Percentiles rank a stretch among this genome's conserved stretches.
Evolutionary conservation across 163 green algal genomes (phyloP).

Genomic region (Prototheca cutis): DNA sequence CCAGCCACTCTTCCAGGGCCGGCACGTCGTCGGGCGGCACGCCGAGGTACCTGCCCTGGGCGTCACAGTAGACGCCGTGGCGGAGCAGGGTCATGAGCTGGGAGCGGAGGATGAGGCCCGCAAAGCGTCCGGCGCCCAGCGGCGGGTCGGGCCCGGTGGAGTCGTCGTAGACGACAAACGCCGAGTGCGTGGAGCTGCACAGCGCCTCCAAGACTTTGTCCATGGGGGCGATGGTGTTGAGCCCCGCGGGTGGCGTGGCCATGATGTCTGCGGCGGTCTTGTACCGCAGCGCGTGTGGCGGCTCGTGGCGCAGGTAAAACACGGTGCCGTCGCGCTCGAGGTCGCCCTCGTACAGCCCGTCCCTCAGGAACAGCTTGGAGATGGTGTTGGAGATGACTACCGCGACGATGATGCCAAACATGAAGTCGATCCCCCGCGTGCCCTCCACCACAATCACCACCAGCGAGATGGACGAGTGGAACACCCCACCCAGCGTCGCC

Average conservation of each 20-base stretch:
- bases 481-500: conserved; percentile 67
- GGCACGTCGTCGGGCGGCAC: not conserved
- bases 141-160: not conserved
- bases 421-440: conserved; percentile 69
- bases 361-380: conserved; percentile 59
- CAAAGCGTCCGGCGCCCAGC: conserved; percentile 27
- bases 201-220: conserved; percentile 51
- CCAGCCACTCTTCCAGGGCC: conserved; percentile 45
- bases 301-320: conserved; percentile 65
- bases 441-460: conserved; percentile 88
- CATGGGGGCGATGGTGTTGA: conserved; percentile 40
- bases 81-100: conserved; percentile 68
- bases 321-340: conserved; percentile 69
- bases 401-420: conserved; percentile 76
- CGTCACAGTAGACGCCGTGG: conserved; percentile 55
- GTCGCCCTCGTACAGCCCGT: conserved; percentile 86
- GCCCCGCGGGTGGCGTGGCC: conserved; percentile 23
- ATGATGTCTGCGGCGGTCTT: conserved; percentile 31
- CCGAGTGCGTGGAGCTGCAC: conserved; percentile 59
- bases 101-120: conserved; percentile 68
- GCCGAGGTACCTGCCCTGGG: conserved; percentile 39
- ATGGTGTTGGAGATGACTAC: conserved; percentile 78
- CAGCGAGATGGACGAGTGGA: conserved; percentile 73
- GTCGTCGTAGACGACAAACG: conserved; percentile 6
- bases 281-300: conserved; percentile 40